These are phyloP conservation scores for Geosmithia flava DNA, from an alignment of 2,329 filamentous ascomycete genomes.

Conservation along the genomic window DNA sequence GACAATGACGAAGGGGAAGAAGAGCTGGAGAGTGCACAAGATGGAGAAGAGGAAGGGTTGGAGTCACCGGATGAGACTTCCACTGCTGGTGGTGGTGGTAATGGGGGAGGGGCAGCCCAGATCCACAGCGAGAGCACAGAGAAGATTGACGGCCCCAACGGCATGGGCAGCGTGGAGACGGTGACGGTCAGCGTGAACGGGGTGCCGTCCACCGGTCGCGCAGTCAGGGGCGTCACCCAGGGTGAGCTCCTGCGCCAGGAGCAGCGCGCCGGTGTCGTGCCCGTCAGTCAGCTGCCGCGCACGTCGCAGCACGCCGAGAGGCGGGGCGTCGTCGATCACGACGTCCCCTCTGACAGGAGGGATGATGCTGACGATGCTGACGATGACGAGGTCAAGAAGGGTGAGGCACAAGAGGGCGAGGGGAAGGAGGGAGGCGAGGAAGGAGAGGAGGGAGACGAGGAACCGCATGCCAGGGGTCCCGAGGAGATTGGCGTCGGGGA, in stretches of 20 bases:
- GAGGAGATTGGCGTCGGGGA: conserved; percentile 77
- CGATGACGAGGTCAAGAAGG: conserved; percentile 7
- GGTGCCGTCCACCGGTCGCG: conserved; percentile 37
- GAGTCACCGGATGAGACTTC: too few relatives aligned
- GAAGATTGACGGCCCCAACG: conserved; percentile 72
- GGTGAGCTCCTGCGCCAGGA: conserved; percentile 79
- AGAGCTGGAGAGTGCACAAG: background rate
- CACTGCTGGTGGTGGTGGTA: too few relatives aligned
- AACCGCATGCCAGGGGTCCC: conserved; percentile 75
- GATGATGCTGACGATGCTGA: conserved; percentile 3
- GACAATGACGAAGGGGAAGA: background rate
- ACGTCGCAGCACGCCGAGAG: conserved; percentile 5
- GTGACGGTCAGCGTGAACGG: conserved; percentile 67
- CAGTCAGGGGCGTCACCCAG: conserved; percentile 54
- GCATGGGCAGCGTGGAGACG: conserved; percentile 67
- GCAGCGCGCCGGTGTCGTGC: conserved; percentile 69
- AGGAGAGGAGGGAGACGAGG: conserved; percentile 39
- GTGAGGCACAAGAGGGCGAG: conserved; percentile 13
- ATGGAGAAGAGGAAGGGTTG: conserved; percentile 5
- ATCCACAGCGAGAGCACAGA: conserved; percentile 63
- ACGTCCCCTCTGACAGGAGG: too few relatives aligned
- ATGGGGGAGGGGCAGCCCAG: conserved; percentile 21
- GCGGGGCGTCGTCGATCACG: background rate
- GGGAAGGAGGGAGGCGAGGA: conserved; percentile 32
- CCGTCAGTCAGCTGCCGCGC: conserved; percentile 46